Base-by-base conservation (phyloP, 257 asterid species). In the Phtheirospermum japonicum region DNA sequence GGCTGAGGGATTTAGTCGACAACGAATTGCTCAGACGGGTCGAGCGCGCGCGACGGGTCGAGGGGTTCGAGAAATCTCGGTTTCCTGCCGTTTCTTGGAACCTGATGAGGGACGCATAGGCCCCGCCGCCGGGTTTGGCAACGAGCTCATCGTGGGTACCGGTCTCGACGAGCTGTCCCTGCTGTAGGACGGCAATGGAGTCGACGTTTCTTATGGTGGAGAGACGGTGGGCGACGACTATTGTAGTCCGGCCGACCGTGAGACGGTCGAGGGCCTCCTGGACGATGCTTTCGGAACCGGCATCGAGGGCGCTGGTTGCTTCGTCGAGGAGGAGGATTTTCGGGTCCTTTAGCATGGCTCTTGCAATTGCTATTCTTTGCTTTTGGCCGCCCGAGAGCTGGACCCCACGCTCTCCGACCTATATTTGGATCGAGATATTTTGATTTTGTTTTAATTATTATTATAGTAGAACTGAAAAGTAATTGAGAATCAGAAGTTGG, bases 341-440 rank as follows among this genome's bases (percentile, higher is more conserved):
- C 0, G 97, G 95, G 77, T 90, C 78, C 76, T 90, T 90, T 66
- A 90, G 67, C 97, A 90, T 85, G 19, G 97, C 97, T 61, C 97
- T 77, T 51, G 97, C 97, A 53, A 90, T 90, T 19, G 97, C 97
- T 42, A 87, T 76, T 73, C 96, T 87, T 82, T 90, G 97, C 77
- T 90, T 90, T 72, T 90, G 97, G 33, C 97, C 97, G 30, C 97
- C 97, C 6, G 97, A 90, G 19, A 90, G 90, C 59, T 90, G 97
- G 67, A 85, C 81, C 0, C 97, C 97, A n/a, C 96, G 97, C 78
- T 93, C 99, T 61, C 99, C 99, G 13, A 82, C 99, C 99, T 93
- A 73, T 26, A 64, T 54, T 23, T 13, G 1, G 33, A 42, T 46
- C 8, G 9, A 60, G n/a, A n/a, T n/a, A n/a, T n/a, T n/a, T n/a